Evolutionary conservation across 2,329 filamentous ascomycete species (phyloP), one percentile per base, ranked within the genome.

Genomic region (Aspergillus niger): DNA sequence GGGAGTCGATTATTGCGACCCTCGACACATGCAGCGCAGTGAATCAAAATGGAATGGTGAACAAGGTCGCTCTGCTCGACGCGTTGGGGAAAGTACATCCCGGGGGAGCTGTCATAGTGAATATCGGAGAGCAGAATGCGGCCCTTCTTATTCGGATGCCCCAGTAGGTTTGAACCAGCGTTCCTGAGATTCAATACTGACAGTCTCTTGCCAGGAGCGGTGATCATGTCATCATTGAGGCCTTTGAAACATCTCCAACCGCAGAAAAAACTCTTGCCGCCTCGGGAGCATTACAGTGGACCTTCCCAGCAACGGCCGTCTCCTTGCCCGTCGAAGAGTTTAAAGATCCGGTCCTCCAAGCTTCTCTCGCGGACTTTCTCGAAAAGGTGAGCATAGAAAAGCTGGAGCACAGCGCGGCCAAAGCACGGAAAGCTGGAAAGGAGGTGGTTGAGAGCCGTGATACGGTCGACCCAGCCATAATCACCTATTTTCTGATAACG

Each of bases 401-500:
- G 0, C 72, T 88, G 11, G 81, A 84, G 26, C 72, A 69, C 1
- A 87, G 89, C 58, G 79, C 81, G 0, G 83, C 85, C 0, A 72
- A 74, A 5, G 76, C 81, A 0, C 64, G 63, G 20, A 91, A 91
- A 65, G 84, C 83, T 0, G 79, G 81, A 0, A 70, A 74, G 0
- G 65, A 70, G 0, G 71, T 84, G 0, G 71, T 77, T 8, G 88
- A 91, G 67, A 73, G 73, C 15, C 82, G 89, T 7, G 84, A 91
- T 53, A 86, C 85, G 0, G 72, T 79, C 0, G 72, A 84, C 56
- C 88, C 88, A 0, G 76, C 81, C 0, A 71, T 90, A 1, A 81
- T 91, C 2, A 84, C 81, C 0, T 80, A 85, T 8, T 77, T 89
- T 60, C 76, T 91, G 8, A 84, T 89, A 74, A 81, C 85, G 0